Evolutionary conservation across 2,329 filamentous ascomycete species (phyloP), one percentile per base, ranked within the genome.

Genomic region (Talaromyces sp.): DNA sequence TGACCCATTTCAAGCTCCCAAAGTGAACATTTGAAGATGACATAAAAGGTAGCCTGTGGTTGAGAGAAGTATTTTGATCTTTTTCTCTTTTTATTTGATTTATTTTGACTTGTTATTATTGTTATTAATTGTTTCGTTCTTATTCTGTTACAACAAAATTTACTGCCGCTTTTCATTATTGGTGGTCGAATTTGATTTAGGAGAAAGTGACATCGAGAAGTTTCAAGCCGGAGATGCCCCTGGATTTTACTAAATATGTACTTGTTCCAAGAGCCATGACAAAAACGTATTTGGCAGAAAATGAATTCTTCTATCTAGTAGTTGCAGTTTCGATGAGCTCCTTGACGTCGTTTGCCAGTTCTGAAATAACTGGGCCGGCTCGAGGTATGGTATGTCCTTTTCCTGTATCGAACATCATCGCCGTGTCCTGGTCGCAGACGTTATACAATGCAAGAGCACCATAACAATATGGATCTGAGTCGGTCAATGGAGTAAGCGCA

Each of bases 331-430:
- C 29, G 19, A 61, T 61, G n/a, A 61, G 59, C 21, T 61, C 59
- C 24, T 55, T 46, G 11, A 61, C 50, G 8, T 52, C 61, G 19
- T 60, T 31, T 12, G 24, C 61, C 21, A 62, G 24, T 35, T 62
- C 61, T 6, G 57, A 54, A 19, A 60, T 60, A 19, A 60, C 57
- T 21, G 19, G 50, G 3, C 53, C 60, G 10, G 46, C 26, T 14
- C 83, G 75, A 0, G 85, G 85, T 4, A 88, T 74, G 0, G 83
- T 86, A 67, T 88, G 85, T 0, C 85, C 85, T 66, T 86, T 86
- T 4, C 83, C 85, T 63, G 87, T 84, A 64, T 88, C 85, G 62
- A 87, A 87, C n/a, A 88, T 76, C 35, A 79, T 77, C 0, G 84
- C 84, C 1, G 74, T 80, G 60, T 87, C 84, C 0, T 79, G 79